Base-by-base conservation (phyloP, 2,329 filamentous ascomycete species). In the Grosmannia clavigera region DNA sequence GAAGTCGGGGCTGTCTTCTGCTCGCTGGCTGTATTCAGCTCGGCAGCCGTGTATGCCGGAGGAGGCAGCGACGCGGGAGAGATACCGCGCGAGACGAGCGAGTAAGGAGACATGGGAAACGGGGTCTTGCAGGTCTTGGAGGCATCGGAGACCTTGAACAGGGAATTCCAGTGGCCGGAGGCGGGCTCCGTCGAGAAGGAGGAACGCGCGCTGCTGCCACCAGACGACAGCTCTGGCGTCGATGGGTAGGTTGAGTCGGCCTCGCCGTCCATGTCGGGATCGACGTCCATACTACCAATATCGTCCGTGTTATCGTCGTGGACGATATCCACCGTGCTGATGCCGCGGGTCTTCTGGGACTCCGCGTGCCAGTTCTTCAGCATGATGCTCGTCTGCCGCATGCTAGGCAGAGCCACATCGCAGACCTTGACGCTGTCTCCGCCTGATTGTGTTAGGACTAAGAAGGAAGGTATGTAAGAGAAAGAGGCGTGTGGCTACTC, bases 341-440 rank as follows among this genome's bases (percentile, higher is more conserved):
- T n/a, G 27, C n/a, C 16, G 55, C 22, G 7, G 40, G 7, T 29
- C 22, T 43, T n/a, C 5, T 33, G 22, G 22, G 48, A 50, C 40
- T 61, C 57, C 19, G 62, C 56, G n/a, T 38, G 61, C 64, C 64
- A 65, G 48, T 50, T 51, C 29, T 61, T 35, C 31, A 65, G 60
- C 59, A 65, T 64, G 22, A 53, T 43, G 40, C 52, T 58, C 5
- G 63, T 64, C 61, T 65, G 64, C 54, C 61, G 48, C 64, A 65
- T 65, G 58, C 60, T 63, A 25, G 64, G 64, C 50, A 65, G 58
- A 4, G 51, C 27, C 2, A 65, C 27, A 27, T 53, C 57, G 22
- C 33, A 58, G 57, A 58, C 46, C 11, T 29, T 27, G 53, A 38
- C 35, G 12, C n/a, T 27, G 25, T 56, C 54, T 25, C 40, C 31